Evolutionary conservation across 2,329 filamentous ascomycete genomes (phyloP), one percentile per base, ranked within the genome.

Genomic region (Pseudogymnoascus verrucosus): DNA sequence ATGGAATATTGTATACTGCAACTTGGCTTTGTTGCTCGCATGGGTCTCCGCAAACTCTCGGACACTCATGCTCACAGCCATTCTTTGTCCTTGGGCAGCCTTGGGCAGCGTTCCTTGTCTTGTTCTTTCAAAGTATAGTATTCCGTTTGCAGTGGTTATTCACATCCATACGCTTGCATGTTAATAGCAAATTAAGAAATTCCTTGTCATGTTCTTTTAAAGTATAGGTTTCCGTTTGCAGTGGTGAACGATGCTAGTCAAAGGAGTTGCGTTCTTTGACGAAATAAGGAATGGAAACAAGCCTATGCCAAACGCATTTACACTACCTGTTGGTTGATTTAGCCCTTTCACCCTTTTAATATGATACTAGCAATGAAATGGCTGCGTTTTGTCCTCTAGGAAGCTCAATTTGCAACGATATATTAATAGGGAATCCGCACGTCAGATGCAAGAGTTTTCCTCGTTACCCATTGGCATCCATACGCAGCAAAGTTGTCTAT

Each of bases 41-140:
- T 3, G 40, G 5, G 7, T 80, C 76, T 3, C 80, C 78, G 51
- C 81, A 84, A 0, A 61, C 59, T 44, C 68, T 71, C 0, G 72
- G 76, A 62, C 81, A 83, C 11, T 73, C 61, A 66, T 83, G 81
- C 3, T 74, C 68, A 63, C 81, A 84, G 1, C 76, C 76, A 11
- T 69, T 70, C 54, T 77, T 75, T 1, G 72, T 69, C 12, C 79
- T 73, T 1, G 74, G 75, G 54, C 82, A 84, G 0, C 73, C 72
- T 65, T 80, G 21, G 21, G 21, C 21, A 23, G 21, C 21, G 21
- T 67, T 42, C 26, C 26, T 28, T 28, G 26, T 28, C 7, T 7
- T 28, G 7, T 28, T 28, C 26, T 28, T 28, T 28, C 7, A 28
- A 28, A 28, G 26, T 6, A 31, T 31, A 31, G 28, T 31, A 23